phyloP scores from a whole-genome alignment of 257 asterid genomes.

The Gentiana straminea region DNA sequence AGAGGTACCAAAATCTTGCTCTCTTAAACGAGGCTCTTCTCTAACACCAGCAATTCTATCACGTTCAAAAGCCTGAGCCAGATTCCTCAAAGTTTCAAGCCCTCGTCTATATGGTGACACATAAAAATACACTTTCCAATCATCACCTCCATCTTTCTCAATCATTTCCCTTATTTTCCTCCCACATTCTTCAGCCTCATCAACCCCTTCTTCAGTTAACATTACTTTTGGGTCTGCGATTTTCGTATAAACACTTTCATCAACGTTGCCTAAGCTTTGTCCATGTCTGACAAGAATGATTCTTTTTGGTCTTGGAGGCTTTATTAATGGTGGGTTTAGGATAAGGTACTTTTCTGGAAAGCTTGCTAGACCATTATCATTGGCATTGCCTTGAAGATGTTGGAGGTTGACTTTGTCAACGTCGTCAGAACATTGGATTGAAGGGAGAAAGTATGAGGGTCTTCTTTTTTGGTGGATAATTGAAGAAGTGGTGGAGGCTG shows the following conservation, averaged over 20 bases:
- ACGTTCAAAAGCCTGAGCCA: slow-evolving; percentile 55
- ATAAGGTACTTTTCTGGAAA: slow-evolving; percentile 37
- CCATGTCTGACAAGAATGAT: slow-evolving; percentile 71
- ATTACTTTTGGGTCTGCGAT: slow-evolving; percentile 66
- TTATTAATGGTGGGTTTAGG: slow-evolving; percentile 3
- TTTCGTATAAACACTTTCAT: slow-evolving; percentile 53
- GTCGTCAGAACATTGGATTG: slow-evolving; percentile 24
- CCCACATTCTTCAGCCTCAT: slow-evolving; percentile 51
- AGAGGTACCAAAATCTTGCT: slow-evolving; percentile 60
- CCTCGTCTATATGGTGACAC: slow-evolving; percentile 59
- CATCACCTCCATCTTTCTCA: slow-evolving; percentile 39
- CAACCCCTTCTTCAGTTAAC: slow-evolving; percentile 35
- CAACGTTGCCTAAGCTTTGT: slow-evolving; percentile 68
- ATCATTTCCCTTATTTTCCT: slow-evolving; percentile 30
- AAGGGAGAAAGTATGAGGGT: neutral
- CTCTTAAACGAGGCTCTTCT: slow-evolving; percentile 70
- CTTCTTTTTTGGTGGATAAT: slow-evolving; percentile 3
- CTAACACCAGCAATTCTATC: slow-evolving; percentile 69
- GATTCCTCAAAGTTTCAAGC: slow-evolving; percentile 44
- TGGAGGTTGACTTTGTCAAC: neutral
- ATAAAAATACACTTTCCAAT: slow-evolving; percentile 68
- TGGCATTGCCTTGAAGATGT: neutral
- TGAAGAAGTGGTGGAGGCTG: slow-evolving; percentile 13
- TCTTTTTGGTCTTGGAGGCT: slow-evolving; percentile 60
- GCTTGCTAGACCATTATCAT: slow-evolving; percentile 14